A percentile compares a stretch with the other conserved stretches of the same genome.
phyloP scores from a whole-genome alignment of 208 protist genomes.

The Leishmania arabica region DNA sequence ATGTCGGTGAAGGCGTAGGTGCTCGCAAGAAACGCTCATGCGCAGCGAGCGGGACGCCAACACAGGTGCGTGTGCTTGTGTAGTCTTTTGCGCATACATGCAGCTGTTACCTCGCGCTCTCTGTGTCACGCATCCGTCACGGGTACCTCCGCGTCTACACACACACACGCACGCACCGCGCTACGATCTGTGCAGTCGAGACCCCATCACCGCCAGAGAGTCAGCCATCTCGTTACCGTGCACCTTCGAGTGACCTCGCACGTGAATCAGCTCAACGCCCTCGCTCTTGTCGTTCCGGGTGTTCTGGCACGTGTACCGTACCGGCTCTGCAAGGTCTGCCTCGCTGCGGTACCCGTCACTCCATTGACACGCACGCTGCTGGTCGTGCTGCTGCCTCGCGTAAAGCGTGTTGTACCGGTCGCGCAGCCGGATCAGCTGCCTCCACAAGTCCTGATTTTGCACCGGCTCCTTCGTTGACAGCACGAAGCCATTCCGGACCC shows the following conservation, averaged over 20 bases:
- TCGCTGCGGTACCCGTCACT: neutral
- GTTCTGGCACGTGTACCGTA: conserved; percentile 27
- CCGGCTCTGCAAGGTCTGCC: neutral
- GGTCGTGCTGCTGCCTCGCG: conserved; percentile 29
- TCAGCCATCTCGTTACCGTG: conserved; percentile 79
- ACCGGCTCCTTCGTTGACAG: conserved; percentile 47
- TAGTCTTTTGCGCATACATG: neutral
- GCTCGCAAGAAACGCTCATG: neutral
- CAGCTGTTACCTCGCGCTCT: neutral
- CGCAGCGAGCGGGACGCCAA: neutral
- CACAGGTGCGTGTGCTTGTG: neutral
- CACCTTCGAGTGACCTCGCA: conserved; percentile 68
- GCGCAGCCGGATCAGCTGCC: conserved; percentile 37
- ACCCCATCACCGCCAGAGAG: conserved; percentile 49
- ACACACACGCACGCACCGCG: neutral
- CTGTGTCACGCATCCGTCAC: neutral
- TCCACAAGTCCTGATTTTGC: conserved; percentile 75
- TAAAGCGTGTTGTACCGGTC: conserved; percentile 57
- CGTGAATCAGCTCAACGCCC: conserved; percentile 58
- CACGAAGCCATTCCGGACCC: conserved; percentile 62
- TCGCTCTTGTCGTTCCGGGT: conserved; percentile 36
- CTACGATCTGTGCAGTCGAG: conserved; percentile 16
- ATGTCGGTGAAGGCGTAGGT: neutral
- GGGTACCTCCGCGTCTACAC: neutral
- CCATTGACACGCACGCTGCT: neutral